phyloP scores from a whole-genome alignment of 208 protist genomes.

The Leptomonas seymouri region DNA sequence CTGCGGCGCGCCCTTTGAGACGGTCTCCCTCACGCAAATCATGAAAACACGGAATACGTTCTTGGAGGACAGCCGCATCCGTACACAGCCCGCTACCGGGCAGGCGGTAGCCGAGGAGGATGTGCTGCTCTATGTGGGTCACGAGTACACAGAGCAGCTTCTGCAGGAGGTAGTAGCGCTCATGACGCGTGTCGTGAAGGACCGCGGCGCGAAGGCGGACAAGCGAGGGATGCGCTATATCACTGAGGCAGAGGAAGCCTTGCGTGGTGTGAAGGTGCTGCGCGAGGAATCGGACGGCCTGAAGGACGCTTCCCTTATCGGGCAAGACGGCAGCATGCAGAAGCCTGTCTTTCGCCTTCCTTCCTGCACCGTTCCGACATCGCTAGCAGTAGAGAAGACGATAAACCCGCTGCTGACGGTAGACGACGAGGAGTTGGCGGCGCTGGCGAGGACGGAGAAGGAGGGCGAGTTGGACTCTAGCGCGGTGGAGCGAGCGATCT shows the following conservation, averaged over 20 bases:
- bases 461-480: slow-evolving; percentile 26
- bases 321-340: neutral
- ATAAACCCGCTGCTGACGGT: slow-evolving; percentile 79
- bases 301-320: slow-evolving; percentile 29
- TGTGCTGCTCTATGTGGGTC: slow-evolving; percentile 78
- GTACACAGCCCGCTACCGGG: slow-evolving; percentile 66
- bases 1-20: slow-evolving; percentile 93
- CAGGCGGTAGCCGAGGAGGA: slow-evolving; percentile 49
- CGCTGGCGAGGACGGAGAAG: slow-evolving; percentile 22
- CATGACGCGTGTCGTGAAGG: slow-evolving; percentile 29
- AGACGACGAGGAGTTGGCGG: slow-evolving; percentile 41
- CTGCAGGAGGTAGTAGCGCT: slow-evolving; percentile 47
- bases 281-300: slow-evolving; percentile 46
- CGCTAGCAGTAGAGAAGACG: slow-evolving; percentile 54
- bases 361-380: slow-evolving; percentile 69
- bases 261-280: slow-evolving; percentile 39
- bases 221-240: slow-evolving; percentile 26
- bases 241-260: slow-evolving; percentile 20
- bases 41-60: slow-evolving; percentile 49
- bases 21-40: slow-evolving; percentile 47
- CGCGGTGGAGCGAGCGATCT: slow-evolving; percentile 43
- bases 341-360: slow-evolving; percentile 35
- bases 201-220: slow-evolving; percentile 1
- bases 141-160: slow-evolving; percentile 79
- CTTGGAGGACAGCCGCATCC: slow-evolving; percentile 39